phyloP scores from a whole-genome alignment of 371 early-diverging fungal species.

The Encephalitozoon hellem region DNA sequence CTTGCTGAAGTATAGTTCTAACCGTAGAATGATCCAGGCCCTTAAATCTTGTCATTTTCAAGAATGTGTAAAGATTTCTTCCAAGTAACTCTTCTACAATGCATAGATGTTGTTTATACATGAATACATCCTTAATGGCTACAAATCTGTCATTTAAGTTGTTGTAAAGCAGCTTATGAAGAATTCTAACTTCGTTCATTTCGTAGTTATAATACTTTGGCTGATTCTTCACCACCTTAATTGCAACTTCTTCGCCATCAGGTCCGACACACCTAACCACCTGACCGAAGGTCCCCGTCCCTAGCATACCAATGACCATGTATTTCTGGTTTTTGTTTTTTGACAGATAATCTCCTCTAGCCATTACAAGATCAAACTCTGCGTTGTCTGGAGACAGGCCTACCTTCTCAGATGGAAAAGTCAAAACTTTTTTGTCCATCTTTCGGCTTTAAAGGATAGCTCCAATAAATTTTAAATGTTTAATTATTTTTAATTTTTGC shows the following conservation, averaged over 20 bases:
- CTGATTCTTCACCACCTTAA: conserved; percentile 88
- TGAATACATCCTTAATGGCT: conserved; percentile 71
- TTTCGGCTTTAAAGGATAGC: not conserved
- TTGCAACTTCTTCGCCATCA: conserved; percentile 73
- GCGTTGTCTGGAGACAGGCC: conserved; percentile 25
- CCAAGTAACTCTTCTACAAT: conserved; percentile 82
- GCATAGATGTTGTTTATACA: conserved; percentile 77
- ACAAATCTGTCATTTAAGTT: conserved; percentile 53
- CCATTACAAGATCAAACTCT: conserved; percentile 35
- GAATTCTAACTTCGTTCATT: conserved; percentile 70
- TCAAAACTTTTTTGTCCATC: conserved; percentile 37
- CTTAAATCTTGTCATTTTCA: conserved; percentile 74
- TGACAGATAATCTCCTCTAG: conserved; percentile 25
- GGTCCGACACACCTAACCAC: conserved; percentile 80
- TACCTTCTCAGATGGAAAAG: conserved; percentile 27
- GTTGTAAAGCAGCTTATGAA: conserved; percentile 28
- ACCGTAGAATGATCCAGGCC: conserved; percentile 74
- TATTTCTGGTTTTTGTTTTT: conserved; percentile 30
- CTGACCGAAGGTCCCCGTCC: conserved; percentile 93
- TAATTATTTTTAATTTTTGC: not conserved
- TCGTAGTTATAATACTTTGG: conserved; percentile 78
- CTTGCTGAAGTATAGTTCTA: conserved; percentile 70
- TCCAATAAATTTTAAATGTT: not conserved
- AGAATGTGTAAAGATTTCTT: conserved; percentile 79
- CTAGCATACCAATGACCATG: conserved; percentile 62